Evolutionary conservation across 2,329 filamentous ascomycete species (phyloP).

Genomic region (Penicillium thymicola): DNA sequence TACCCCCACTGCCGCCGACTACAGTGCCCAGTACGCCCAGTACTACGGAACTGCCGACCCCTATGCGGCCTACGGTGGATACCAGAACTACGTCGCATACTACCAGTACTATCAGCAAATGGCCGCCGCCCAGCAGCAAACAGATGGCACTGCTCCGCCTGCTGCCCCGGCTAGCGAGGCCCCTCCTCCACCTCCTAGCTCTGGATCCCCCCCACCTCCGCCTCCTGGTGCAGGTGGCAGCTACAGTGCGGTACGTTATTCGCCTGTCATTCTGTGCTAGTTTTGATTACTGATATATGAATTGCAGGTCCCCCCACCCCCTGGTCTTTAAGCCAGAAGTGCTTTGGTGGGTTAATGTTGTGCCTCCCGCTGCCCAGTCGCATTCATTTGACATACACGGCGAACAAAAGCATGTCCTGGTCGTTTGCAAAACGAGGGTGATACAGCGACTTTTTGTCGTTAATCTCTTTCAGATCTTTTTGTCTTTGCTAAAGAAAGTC

Average conservation of each 20-base stretch:
- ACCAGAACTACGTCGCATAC: slow-evolving; percentile 64
- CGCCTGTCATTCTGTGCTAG: background rate
- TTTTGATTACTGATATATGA: background rate
- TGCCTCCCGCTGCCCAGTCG: background rate
- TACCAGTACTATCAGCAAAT: slow-evolving; percentile 71
- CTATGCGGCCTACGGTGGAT: slow-evolving; percentile 88
- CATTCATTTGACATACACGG: background rate
- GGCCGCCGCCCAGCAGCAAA: slow-evolving; percentile 42
- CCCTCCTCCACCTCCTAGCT: slow-evolving; percentile 61
- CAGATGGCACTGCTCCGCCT: slow-evolving; percentile 53
- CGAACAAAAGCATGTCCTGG: slow-evolving; percentile 8
- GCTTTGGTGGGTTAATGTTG: background rate
- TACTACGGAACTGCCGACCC: slow-evolving; percentile 77
- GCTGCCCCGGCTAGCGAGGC: slow-evolving; percentile 55
- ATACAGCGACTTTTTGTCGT: slow-evolving; percentile 13
- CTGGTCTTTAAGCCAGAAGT: slow-evolving; percentile 41
- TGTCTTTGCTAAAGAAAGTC: slow-evolving; percentile 14
- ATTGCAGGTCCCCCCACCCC: slow-evolving; percentile 50
- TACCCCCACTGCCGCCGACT: slow-evolving; percentile 56
- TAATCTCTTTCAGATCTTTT: slow-evolving; percentile 6
- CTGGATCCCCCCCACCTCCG: slow-evolving; percentile 58
- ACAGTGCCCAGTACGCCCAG: slow-evolving; percentile 77
- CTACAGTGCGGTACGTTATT: slow-evolving; percentile 61
- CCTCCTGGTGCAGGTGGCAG: slow-evolving; percentile 34
- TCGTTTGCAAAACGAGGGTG: slow-evolving; percentile 11